Evolutionary conservation across 2,329 filamentous ascomycete genomes (phyloP).

Genomic region (Phoma herbarum): DNA sequence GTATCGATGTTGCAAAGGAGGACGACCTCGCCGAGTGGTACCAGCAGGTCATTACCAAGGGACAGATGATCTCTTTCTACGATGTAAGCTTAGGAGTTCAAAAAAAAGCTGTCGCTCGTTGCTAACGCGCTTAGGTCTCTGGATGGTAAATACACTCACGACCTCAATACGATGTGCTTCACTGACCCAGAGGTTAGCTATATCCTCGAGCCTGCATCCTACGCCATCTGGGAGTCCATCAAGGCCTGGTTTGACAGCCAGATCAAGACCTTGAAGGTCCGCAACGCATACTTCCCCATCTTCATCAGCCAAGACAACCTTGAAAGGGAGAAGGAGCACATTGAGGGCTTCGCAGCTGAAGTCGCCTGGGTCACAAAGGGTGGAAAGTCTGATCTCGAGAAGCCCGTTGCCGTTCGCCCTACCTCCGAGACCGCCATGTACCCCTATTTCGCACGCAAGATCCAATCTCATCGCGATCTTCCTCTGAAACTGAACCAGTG

Average conservation of each 20-base stretch:
- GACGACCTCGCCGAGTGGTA: slow-evolving; percentile 96
- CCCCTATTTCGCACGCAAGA: slow-evolving; percentile 96
- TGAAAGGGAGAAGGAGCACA: slow-evolving; percentile 88
- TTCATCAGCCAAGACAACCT: slow-evolving; percentile 86
- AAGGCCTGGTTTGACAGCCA: slow-evolving; percentile 66
- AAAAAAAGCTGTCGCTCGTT: background rate
- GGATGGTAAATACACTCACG: slow-evolving; percentile 30
- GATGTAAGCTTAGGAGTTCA: slow-evolving; percentile 61
- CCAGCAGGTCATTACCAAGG: slow-evolving; percentile 95
- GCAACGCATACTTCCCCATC: slow-evolving; percentile 96
- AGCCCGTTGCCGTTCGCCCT: slow-evolving; percentile 73
- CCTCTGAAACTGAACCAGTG: slow-evolving; percentile 96
- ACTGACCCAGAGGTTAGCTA: slow-evolving; percentile 60
- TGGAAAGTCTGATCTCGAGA: slow-evolving; percentile 92
- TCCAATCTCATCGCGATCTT: slow-evolving; percentile 93
- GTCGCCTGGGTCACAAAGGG: slow-evolving; percentile 89
- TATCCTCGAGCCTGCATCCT: slow-evolving; percentile 75
- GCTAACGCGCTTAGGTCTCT: slow-evolving; percentile 26
- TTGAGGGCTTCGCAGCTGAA: slow-evolving; percentile 96
- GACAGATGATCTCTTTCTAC: slow-evolving; percentile 98
- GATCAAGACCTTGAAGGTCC: slow-evolving; percentile 91
- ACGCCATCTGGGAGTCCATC: slow-evolving; percentile 74
- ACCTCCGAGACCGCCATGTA: slow-evolving; percentile 88
- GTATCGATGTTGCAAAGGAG: slow-evolving; percentile 85
- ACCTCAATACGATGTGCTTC: background rate